Percentiles rank a stretch among this genome's conserved stretches.
Evolutionary conservation across 2,329 filamentous ascomycete species (phyloP).

Genomic region (Phoma sp.): DNA sequence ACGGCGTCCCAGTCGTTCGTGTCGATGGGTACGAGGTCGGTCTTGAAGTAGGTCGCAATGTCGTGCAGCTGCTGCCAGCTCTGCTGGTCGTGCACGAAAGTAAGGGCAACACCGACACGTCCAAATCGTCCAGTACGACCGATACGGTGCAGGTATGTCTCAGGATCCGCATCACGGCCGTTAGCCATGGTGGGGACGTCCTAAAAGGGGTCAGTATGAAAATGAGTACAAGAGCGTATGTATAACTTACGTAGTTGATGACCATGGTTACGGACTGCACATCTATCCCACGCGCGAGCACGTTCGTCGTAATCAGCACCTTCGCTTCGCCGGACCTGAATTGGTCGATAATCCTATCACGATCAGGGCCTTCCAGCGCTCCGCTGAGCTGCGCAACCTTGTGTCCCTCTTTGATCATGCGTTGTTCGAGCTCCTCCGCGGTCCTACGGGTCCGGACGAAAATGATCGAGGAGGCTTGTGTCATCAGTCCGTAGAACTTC

Average conservation of each 20-base stretch:
- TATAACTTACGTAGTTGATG: constrained; percentile 78
- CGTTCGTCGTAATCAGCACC: constrained; percentile 97
- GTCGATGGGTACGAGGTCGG: constrained; percentile 80
- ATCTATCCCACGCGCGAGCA: constrained; percentile 94
- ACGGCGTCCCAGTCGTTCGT: constrained; percentile 91
- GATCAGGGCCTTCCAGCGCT: constrained; percentile 80
- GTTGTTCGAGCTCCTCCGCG: constrained; percentile 80
- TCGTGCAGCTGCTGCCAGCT: constrained; percentile 79
- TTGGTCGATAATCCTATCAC: constrained; percentile 82
- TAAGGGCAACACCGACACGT: constrained; percentile 93
- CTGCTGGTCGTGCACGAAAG: constrained; percentile 85
- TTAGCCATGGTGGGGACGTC: constrained; percentile 63
- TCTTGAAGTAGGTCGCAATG: constrained; percentile 82
- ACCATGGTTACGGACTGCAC: constrained; percentile 93
- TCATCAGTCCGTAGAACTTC: constrained; percentile 94
- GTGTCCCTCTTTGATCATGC: constrained; percentile 89
- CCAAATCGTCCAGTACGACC: constrained; percentile 96
- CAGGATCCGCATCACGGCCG: constrained; percentile 74
- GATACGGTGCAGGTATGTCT: constrained; percentile 98
- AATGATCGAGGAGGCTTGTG: constrained; percentile 95
- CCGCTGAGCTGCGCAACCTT: constrained; percentile 90
- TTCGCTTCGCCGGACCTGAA: constrained; percentile 90
- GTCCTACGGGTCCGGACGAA: constrained; percentile 94
- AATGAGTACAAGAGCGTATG: background rate
- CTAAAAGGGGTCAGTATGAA: constrained; percentile 48